These are phyloP conservation scores for Lactifluus piperatus DNA, from an alignment of 768 basidiomycete genomes.

Conservation along the genomic window DNA sequence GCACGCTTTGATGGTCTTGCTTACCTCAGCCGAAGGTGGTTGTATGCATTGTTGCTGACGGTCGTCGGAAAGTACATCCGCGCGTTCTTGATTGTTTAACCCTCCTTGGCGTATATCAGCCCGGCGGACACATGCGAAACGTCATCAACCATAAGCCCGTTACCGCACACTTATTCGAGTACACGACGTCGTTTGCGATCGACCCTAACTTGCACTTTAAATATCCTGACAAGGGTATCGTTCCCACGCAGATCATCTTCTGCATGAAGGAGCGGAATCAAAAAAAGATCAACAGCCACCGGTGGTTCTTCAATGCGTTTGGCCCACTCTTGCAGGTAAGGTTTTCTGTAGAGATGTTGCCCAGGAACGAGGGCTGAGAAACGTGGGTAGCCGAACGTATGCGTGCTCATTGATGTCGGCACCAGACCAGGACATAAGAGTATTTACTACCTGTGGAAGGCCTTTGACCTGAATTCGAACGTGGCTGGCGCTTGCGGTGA, in stretches of 20 bases:
- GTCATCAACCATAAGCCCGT: constrained; percentile 66
- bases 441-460: constrained; percentile 93
- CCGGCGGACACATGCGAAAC: constrained; percentile 50
- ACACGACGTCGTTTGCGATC: constrained; percentile 71
- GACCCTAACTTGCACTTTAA: constrained; percentile 76
- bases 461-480: constrained; percentile 84
- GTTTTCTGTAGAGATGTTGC: neutral
- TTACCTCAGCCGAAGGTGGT: constrained; percentile 51
- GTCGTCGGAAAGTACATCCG: constrained; percentile 73
- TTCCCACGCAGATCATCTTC: constrained; percentile 91
- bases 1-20: neutral
- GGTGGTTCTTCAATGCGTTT: constrained; percentile 98
- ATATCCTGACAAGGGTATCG: constrained; percentile 87
- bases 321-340: constrained; percentile 71
- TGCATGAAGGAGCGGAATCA: constrained; percentile 91
- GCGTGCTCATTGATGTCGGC: constrained; percentile 88
- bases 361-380: neutral
- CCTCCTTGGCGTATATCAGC: constrained; percentile 88
- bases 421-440: constrained; percentile 84
- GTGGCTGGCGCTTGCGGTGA: constrained; percentile 98
- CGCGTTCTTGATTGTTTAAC: constrained; percentile 85
- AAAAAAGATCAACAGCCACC: constrained; percentile 94
- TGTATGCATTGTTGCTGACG: constrained; percentile 87
- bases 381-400: constrained; percentile 67
- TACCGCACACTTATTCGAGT: constrained; percentile 74